phyloP scores from a whole-genome alignment of 257 asterid genomes.

The Solanum medicagineum region DNA sequence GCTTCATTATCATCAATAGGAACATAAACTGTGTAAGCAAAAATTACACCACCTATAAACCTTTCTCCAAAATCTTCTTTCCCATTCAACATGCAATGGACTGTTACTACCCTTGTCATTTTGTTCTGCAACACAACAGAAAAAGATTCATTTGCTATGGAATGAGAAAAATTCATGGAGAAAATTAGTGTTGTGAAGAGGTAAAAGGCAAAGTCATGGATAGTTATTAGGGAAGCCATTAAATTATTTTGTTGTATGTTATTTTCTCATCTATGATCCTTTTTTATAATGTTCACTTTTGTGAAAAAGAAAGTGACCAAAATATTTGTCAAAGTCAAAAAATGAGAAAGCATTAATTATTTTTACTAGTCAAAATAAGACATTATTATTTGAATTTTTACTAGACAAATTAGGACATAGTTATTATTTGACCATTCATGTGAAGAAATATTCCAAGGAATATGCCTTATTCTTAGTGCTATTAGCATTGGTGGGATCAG shows the following conservation, averaged over 20 bases:
- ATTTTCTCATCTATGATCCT: background rate
- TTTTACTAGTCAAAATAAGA: background rate
- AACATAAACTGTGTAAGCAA: background rate
- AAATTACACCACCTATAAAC: background rate
- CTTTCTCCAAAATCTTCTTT: background rate
- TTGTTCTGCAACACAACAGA: background rate
- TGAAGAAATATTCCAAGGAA: background rate
- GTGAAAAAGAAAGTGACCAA: too few species aligned
- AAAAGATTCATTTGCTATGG: background rate
- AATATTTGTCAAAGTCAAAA: background rate
- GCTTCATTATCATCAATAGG: background rate
- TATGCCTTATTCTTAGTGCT: background rate
- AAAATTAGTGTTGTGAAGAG: background rate
- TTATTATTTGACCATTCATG: background rate
- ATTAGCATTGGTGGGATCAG: too few species aligned
- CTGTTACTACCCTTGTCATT: background rate
- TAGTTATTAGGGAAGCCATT: background rate
- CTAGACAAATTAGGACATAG: background rate
- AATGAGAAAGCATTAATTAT: background rate
- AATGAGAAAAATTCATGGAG: background rate
- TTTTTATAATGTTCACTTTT: background rate
- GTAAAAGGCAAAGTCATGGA: background rate
- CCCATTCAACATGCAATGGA: background rate
- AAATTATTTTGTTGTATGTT: background rate
- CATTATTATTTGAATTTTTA: background rate